Evolutionary conservation across 768 basidiomycete species (phyloP).

Genomic region (Crepidotus variabilis): DNA sequence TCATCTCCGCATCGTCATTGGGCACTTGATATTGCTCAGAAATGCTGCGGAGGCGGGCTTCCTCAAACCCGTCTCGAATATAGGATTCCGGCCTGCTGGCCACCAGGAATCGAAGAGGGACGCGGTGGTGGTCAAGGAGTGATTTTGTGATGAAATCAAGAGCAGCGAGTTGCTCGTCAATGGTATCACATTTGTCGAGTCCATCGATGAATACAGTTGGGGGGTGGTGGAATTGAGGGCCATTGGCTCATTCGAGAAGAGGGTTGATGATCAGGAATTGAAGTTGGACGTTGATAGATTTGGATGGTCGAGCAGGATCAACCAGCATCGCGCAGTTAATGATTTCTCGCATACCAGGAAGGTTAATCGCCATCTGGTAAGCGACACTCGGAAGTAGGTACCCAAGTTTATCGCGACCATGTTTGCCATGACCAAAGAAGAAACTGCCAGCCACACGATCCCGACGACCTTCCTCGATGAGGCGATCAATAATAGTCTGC

Average conservation of each 20-base stretch:
- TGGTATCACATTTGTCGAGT: constrained; percentile 12
- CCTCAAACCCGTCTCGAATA: not conserved
- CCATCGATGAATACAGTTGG: constrained; percentile 14
- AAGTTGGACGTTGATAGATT: not conserved
- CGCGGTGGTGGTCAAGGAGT: not conserved
- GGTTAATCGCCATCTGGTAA: constrained; percentile 10
- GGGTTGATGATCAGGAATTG: not conserved
- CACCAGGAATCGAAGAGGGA: not conserved
- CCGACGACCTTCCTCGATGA: not conserved
- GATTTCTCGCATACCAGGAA: constrained; percentile 8
- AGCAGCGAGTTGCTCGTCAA: not conserved
- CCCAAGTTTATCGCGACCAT: constrained; percentile 1
- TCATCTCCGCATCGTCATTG: not conserved
- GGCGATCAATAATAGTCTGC: constrained; percentile 12
- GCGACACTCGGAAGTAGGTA: constrained; percentile 13
- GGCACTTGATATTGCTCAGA: not conserved
- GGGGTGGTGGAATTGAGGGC: not conserved
- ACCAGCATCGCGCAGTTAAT: constrained; percentile 3
- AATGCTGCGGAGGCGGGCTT: not conserved
- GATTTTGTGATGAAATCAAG: not conserved
- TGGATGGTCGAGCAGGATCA: constrained; percentile 5
- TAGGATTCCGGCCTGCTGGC: not conserved
- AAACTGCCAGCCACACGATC: constrained; percentile 7
- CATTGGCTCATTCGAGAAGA: not conserved
- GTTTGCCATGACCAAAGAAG: constrained; percentile 11